These are phyloP conservation scores for Fusarium anguioides DNA, from an alignment of 2,329 filamentous ascomycete species.

Conservation along the genomic window DNA sequence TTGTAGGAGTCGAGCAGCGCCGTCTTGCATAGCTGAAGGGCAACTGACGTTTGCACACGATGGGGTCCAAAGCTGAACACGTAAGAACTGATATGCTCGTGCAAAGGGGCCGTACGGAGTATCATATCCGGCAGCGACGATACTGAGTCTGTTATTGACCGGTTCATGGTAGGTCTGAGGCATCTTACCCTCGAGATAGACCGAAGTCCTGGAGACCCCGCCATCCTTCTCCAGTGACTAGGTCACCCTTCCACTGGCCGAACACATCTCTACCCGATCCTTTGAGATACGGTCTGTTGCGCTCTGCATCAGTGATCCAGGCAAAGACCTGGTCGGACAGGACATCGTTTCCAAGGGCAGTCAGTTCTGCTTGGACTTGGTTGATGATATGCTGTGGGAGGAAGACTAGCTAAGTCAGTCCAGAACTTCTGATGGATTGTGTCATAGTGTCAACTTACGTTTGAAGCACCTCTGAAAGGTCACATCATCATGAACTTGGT, in stretches of 20 bases:
- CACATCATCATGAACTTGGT: conserved; percentile 67
- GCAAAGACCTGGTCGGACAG: conserved; percentile 65
- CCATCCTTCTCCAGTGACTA: conserved; percentile 77
- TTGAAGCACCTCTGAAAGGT: conserved; percentile 63
- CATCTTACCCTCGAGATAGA: conserved; percentile 61
- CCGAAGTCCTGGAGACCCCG: conserved; percentile 69
- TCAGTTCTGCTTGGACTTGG: conserved; percentile 57
- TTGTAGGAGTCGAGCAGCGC: conserved; percentile 64
- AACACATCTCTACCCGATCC: conserved; percentile 70
- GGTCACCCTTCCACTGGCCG: conserved; percentile 66
- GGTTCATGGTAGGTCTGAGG: neutral
- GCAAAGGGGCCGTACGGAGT: conserved; percentile 61
- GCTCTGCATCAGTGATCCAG: conserved; percentile 72
- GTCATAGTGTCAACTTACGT: conserved; percentile 51
- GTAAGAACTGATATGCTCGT: conserved; percentile 69
- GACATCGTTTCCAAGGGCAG: conserved; percentile 62
- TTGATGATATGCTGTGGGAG: conserved; percentile 55
- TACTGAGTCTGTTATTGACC: conserved; percentile 44
- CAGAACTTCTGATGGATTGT: no score
- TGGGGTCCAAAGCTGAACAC: conserved; percentile 67
- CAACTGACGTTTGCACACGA: conserved; percentile 72
- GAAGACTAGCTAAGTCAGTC: conserved; percentile 56
- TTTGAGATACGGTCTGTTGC: conserved; percentile 69
- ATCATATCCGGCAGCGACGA: conserved; percentile 71
- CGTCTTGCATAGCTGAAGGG: conserved; percentile 75